Base-by-base conservation (phyloP, 768 basidiomycete genomes). In the Pulveroboletus sp. region DNA sequence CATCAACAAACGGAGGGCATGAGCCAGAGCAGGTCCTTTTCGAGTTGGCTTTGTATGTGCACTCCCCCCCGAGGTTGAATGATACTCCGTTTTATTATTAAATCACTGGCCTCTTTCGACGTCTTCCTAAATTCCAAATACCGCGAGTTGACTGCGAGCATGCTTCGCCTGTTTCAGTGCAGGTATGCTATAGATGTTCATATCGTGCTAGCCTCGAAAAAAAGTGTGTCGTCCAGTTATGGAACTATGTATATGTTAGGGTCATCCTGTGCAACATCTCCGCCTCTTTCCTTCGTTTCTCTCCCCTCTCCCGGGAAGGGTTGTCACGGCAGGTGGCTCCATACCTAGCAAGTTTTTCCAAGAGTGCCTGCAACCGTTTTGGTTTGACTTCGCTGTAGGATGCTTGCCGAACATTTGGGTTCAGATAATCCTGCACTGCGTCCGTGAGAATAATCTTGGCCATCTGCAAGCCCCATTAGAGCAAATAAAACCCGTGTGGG, bases 1-100 rank as follows among this genome's bases (percentile, higher is more conserved):
- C 78, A 87, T 92, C 75, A 65, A 59, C 41, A 90, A 89, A 75
- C 84, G 85, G 68, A 85, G 86, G 70, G 75, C 76, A 73, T 89
- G 82, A 82, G 43, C 40, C 43, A 47, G 43, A 42, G 49, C 70
- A 58, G 53, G 58, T 50, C 59, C 62, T 42, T 63, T 49, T 58
- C 56, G 61, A 60, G 66, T 66, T 64, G 64, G 72, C 74, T 78
- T 19, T 73, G 68, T 69, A 47, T 59, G 54, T 59, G 73, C 75
- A 73, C 73, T 71, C 70, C 74, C 68, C 81, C 69, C 79, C 68
- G 77, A 79, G 74, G 69, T 72, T 66, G 72, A 75, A 79, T 66
- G 74, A 72, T 74, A 74, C 73, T 69, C 70, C 67, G 62, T 60
- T 72, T 69, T 62, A 68, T 69, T 63, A 68, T 69, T 60, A 66